Evolutionary conservation across 2,329 filamentous ascomycete species (phyloP), one percentile per base, ranked within the genome.

Genomic region (Phyllosticta citribraziliensis): DNA sequence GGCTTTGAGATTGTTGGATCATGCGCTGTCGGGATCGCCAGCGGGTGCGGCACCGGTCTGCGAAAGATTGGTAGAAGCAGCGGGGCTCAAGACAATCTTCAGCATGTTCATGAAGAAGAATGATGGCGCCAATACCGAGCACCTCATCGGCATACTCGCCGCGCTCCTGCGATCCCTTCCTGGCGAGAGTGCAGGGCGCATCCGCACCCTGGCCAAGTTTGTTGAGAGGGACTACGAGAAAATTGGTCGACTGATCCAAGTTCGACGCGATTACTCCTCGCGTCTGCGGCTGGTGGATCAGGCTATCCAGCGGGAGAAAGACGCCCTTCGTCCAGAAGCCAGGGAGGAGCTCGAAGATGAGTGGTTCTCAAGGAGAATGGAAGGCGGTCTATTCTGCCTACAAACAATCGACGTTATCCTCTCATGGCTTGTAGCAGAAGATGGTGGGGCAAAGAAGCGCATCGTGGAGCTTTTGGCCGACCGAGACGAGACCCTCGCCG

Each of bases 221-320:
- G 88, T 96, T 19, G 94, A 99, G 73, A 96, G 91, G 70, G 86
- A 96, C 65, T 96, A 95, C 71, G 90, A 87, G 66, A 97, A 97
- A 78, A 84, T 91, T 47, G 76, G 71, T 5, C 89, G 86, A 70
- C 78, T 97, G 4, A 73, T 96, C 40, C 79, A 82, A 63, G 73
- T 97, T 55, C 83, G 92, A 51, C 77, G 84, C 55, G 87, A 89
- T 12, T 96, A 91, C 70, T 82, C 82, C 0, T 77, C 80, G 0
- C 81, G 83, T 17, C 74, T 95, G 1, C 77, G 75, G 0, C 76
- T 80, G 0, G 85, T 89, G 0, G 88, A 92, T 57, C 75, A 80
- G 57, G 77, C 81, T 57, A 87, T 92, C 61, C 78, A 77, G 17
- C 75, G 77, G 17, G 84, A 89, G 69, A 76, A 76, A 56, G 84